Evolutionary conservation across 2,329 filamentous ascomycete species (phyloP), one percentile per base, ranked within the genome.

Genomic region (Daldinia eschscholtzii): DNA sequence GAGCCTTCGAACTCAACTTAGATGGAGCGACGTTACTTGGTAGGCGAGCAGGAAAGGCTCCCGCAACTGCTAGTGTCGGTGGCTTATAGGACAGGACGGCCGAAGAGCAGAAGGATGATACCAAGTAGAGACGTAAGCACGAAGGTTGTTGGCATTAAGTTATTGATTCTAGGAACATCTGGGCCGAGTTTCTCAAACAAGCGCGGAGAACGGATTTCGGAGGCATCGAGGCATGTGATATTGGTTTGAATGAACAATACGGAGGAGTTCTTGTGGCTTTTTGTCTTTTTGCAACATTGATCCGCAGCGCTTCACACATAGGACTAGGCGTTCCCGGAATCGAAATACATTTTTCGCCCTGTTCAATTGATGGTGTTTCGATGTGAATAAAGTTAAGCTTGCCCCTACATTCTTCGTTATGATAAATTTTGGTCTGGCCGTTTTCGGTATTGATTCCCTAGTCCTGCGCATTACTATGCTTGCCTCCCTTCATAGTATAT

Each of bases 1-100:
- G 93, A 35, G 90, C 92, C 0, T 99, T 99, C 73, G 96, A 99
- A 81, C 87, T 99, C 53, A 98, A 90, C 77, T 83, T 99, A 41
- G 93, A 97, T 72, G 96, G 96, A 63, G 93, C 96, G 0, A 98
- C 94, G 1, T 81, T 99, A 58, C 84, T 99, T 4, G 94, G 94
- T 35, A 89, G 94, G 74, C 82, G 89, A 66, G 84, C 83, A 23
- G 84, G 86, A 74, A 88, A 89, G 74, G 10, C 33, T 35, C 65
- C 62, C 28, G 80, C 86, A 50, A 79, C 84, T 26, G 82, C 84
- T 66, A 82, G 78, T 35, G 82, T 82, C 52, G 82, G 77, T 30
- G 75, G 78, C 42, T 77, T 74, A 67, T 76, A 76, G 68, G 60
- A 55, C 37, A 35, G 61, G 46, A 44, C 64, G 50, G 37, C 9